A percentile compares a stretch with the other conserved stretches of the same genome.
Evolutionary conservation across 139 green algal genomes (phyloP).

Genomic region (Auxenochlorella pyrenoidosa): DNA sequence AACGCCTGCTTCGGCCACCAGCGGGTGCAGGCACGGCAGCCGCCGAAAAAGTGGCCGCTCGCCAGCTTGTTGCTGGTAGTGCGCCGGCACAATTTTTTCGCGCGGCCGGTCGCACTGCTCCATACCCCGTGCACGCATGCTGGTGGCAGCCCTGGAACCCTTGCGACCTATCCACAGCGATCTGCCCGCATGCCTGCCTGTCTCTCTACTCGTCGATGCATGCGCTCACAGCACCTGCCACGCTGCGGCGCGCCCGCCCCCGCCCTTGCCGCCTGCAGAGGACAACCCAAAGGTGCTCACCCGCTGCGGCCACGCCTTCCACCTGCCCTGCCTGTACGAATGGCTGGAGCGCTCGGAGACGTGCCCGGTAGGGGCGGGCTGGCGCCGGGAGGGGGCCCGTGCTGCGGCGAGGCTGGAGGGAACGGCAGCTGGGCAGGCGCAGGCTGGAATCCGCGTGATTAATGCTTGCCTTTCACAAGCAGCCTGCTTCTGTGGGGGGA

Average conservation of each 20-base stretch:
- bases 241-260: too few species aligned
- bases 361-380: slow-evolving; percentile 71
- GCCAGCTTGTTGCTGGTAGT: background rate
- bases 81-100: background rate
- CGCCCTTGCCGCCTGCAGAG: background rate
- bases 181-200: too few species aligned
- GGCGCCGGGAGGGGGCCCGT: too few species aligned
- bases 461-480: slow-evolving; percentile 56
- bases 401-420: too few species aligned
- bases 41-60: background rate
- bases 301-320: slow-evolving; percentile 89
- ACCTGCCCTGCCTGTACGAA: slow-evolving; percentile 92
- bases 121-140: too few species aligned
- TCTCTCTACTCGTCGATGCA: background rate
- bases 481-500: background rate
- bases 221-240: background rate
- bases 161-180: too few species aligned
- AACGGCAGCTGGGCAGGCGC: too few species aligned
- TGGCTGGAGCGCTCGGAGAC: slow-evolving; percentile 87
- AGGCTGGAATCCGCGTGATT: slow-evolving; percentile 62
- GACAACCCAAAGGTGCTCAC: slow-evolving; percentile 92
- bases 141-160: too few species aligned
- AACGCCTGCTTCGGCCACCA: background rate
- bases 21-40: background rate
- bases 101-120: too few species aligned